Base-by-base conservation (phyloP, 1,284 basidiomycete genomes). In the Kalmanozyma brasiliensis region DNA sequence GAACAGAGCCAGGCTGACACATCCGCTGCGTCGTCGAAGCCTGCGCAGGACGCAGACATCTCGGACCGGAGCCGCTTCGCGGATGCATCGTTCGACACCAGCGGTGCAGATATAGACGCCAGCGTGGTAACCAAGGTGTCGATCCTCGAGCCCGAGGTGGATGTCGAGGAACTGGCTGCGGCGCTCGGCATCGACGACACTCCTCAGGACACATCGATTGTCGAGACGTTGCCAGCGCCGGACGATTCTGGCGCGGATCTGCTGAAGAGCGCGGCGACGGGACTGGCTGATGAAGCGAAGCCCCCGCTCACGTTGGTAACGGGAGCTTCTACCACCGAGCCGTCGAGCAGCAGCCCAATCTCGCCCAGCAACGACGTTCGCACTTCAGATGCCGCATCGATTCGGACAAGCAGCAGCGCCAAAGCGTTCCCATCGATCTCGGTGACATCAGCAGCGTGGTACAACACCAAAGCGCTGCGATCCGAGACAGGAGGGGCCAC, bases 391-490 rank as follows among this genome's bases (percentile, higher is more conserved):
- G 44, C 43, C 13, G 55, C 57, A 6, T 70, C 67, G 22, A 53
- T 64, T 20, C 20, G 42, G 2, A 70, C 61, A 1, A 63, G 49
- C 29, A 51, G 59, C 7, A 64, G 61, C 42, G 49, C 61, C 19
- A 73, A 73, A 63, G 61, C 70, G 8, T 73, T 73, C 17, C 65
- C 70, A 1, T 69, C 65, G n/a, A 68, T 73, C 43, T 73, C 70
- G 20, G 61, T 73, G 22, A 73, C 70, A 3, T 69, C 70, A 8
- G 70, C 70, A n/a, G 70, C 70, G 17, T 73, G 70, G 70, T 73
- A 73, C 66, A 63, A 63, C 38, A 58, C 69, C 11, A 68, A 69
- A 49, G 48, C 52, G 2, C 30, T 60, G 14, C 63, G 67, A 14
- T 47, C 55, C 0, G 56, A 63, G 2, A 33, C 60, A 24, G 48